These are phyloP conservation scores for Hortiboletus flavorubellus DNA, from an alignment of 768 basidiomycete species.

Conservation along the genomic window DNA sequence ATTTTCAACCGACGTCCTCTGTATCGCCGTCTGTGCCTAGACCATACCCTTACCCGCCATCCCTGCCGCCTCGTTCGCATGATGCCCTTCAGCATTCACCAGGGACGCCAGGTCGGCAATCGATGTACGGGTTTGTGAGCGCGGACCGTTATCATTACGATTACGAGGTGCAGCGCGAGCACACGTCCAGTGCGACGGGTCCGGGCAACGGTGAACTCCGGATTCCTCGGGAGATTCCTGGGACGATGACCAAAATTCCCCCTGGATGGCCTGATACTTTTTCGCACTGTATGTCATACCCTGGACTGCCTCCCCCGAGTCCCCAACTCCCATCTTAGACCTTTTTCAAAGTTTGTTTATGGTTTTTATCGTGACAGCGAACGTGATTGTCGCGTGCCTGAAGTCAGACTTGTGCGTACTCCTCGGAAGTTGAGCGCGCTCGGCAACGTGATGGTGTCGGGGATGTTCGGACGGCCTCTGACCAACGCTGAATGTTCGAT, in stretches of 20 bases:
- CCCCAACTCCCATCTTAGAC: too few species aligned
- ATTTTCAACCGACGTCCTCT: conserved; percentile 25
- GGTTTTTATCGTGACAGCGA: background rate
- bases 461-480: background rate
- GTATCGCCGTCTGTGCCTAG: conserved; percentile 28
- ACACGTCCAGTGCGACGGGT: background rate
- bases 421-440: too few species aligned
- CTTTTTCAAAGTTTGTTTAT: background rate
- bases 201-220: conserved; percentile 1
- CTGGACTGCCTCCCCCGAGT: background rate
- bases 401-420: too few species aligned
- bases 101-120: conserved; percentile 12
- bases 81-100: background rate
- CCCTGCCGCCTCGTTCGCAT: conserved; percentile 7
- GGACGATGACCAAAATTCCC: conserved; percentile 14
- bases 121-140: conserved; percentile 15
- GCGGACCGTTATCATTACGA: background rate
- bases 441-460: too few species aligned
- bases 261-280: background rate
- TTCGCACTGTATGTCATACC: background rate
- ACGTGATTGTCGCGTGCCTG: background rate
- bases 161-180: background rate
- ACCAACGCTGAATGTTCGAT: too few species aligned
- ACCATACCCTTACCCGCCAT: background rate
- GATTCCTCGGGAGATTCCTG: conserved; percentile 23